Evolutionary conservation across 2,329 filamentous ascomycete species (phyloP).

Genomic region (Nemania serpens): DNA sequence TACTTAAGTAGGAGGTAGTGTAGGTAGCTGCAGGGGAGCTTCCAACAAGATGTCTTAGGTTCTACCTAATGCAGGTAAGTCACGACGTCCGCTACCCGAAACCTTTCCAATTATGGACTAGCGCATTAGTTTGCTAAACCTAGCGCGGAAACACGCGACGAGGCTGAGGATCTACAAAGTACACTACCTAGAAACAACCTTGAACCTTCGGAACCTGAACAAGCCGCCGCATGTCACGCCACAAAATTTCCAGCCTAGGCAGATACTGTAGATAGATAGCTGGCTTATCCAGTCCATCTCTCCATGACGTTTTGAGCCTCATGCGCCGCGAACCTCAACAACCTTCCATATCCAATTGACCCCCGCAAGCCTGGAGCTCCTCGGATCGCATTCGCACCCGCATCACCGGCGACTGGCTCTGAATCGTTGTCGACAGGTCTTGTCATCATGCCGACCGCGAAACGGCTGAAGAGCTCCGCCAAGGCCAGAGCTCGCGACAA

Average conservation of each 20-base stretch:
- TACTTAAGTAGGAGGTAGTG: too few relatives aligned
- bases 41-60: too few relatives aligned
- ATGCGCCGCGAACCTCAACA: slow-evolving; percentile 15
- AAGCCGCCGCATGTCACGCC: slow-evolving; percentile 24
- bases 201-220: slow-evolving; percentile 13
- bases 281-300: neutral
- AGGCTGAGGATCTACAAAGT: slow-evolving; percentile 34
- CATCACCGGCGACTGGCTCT: slow-evolving; percentile 22
- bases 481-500: slow-evolving; percentile 48
- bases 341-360: slow-evolving; percentile 1
- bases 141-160: slow-evolving; percentile 33
- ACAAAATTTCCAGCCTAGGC: slow-evolving; percentile 24
- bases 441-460: slow-evolving; percentile 60
- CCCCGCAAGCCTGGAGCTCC: slow-evolving; percentile 20
- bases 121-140: neutral
- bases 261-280: neutral
- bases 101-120: neutral
- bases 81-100: neutral
- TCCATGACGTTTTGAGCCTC: slow-evolving; percentile 14
- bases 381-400: slow-evolving; percentile 18
- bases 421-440: slow-evolving; percentile 20
- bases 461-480: slow-evolving; percentile 60
- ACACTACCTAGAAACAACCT: too few relatives aligned
- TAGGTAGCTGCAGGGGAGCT: neutral
- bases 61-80: neutral